Evolutionary conservation across 768 basidiomycete species (phyloP), one percentile per base, ranked within the genome.

Genomic region (Suillus clintonianus): DNA sequence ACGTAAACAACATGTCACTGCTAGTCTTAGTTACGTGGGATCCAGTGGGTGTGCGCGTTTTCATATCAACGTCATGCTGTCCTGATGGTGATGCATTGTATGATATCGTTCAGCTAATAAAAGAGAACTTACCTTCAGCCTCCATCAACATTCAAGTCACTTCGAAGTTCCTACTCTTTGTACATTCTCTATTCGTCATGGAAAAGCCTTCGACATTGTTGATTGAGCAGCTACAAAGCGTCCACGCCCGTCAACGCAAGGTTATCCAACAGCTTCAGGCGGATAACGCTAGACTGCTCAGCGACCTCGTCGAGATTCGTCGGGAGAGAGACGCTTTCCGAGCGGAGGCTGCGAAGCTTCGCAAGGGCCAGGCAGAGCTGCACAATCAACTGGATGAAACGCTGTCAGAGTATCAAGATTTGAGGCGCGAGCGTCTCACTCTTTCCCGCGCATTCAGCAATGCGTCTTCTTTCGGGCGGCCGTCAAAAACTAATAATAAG

Each of bases 321-420:
- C 72, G 64, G 34, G 72, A 74, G 57, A 67, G 74, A 36, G 74
- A 75, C 30, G 39, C 34, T 7, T 75, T 71, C 54, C 68, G 67
- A 15, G 65, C 61, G 57, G 70, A 73, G 47, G 67, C 50, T 0
- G 72, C 67, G 7, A 69, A 62, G 19, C 43, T 59, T 30, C 65
- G 74, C 24, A 75, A 57, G 51, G 68, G 67, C 48, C 68, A 65
- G 17, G 65, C 64, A 2, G 72, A 74, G 6, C 64, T 73, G 2
- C 68, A 62, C 51, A 70, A 65, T 48, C 61, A 36, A 39, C 42
- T 74, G 30, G 69, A 73, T 4, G 69, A 72, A 55, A 51, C 59
- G 2, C 11, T 57, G 59, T 67, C 67, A 4, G 65, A 65, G 32
- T 64, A 64, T 45, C 69, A 64, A 22, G 72, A 73, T 36, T 41